Evolutionary conservation across 2,329 filamentous ascomycete species (phyloP), one percentile per base, ranked within the genome.

Genomic region (Drechslerella coelobrocha): DNA sequence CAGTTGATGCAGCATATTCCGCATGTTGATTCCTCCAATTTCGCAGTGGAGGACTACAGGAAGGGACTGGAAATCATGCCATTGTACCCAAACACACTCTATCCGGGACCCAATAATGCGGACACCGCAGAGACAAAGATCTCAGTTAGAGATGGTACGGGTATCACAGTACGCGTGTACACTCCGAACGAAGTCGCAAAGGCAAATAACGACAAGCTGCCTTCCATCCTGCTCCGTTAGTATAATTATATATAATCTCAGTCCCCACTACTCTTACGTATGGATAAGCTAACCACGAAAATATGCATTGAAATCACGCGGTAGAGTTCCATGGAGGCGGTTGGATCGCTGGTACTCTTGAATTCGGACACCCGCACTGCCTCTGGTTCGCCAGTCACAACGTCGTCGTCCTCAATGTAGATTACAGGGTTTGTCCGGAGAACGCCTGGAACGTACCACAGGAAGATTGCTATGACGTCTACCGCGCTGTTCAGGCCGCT

Each of bases 241-340:
- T 68, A 45, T 14, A 4, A 39, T 34, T 7, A 34, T 12, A 34
- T 34, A 12, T 12, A 7, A 34, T 34, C 6, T 34, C 12, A 10
- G 34, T 39, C 34, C 34, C 6, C 12, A 39, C 17, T 14, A 39
- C 4, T 14, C 12, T 34, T 34, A 39, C 17, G 4, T 12, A 52
- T 27, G n/a, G 8, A 26, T 2, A 51, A 27, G n/a, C n/a, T n/a
- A 17, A 60, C 2, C 23, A 50, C 10, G 12, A 21, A 6, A n/a
- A 51, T 41, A 41, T 12, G 19, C 2, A 34, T 48, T 10, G 6
- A 41, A 43, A 12, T 21, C 26, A 17, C 5, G 34, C 34, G 31
- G 39, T 7, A 72, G 59, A 50, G 48, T 50, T 72, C 53, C 66
- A 72, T 29, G 66, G 66, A 26, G 66, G 66, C 60, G 66, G 66